Conservation (phyloP, 108 stramenopile species). For the Fragilariopsis cylindrus region DNA sequence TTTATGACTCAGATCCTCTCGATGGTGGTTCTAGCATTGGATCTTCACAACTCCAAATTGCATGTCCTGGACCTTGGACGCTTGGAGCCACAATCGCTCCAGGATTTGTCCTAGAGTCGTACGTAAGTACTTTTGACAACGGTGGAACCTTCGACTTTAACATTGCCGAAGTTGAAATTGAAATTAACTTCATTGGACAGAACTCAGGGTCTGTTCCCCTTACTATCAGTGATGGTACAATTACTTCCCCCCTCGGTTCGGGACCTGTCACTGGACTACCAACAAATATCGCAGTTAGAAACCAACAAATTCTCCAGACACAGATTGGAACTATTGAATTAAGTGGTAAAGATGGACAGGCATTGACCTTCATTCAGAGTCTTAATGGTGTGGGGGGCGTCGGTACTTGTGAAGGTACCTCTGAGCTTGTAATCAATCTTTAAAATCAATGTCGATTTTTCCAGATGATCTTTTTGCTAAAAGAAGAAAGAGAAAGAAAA, state of each 20-base stretch:
- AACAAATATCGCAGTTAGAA: background rate
- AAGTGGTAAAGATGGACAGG: background rate
- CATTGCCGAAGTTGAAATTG: background rate
- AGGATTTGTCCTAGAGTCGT: conserved; percentile 1
- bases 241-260: background rate
- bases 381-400: background rate
- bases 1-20: conserved; percentile 3
- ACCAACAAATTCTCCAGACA: background rate
- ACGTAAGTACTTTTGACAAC: background rate
- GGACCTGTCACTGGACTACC: background rate
- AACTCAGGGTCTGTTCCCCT: background rate
- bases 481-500: background rate
- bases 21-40: background rate
- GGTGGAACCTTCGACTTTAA: conserved; percentile 2
- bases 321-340: background rate
- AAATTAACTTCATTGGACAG: background rate
- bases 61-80: conserved; percentile 14
- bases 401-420: background rate
- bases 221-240: background rate
- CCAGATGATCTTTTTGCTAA: background rate
- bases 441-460: background rate
- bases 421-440: background rate
- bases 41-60: background rate
- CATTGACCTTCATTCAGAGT: background rate
- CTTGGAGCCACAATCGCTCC: conserved; percentile 8